Percentiles rank a stretch among this genome's conserved stretches.
phyloP scores from a whole-genome alignment of 2,329 filamentous ascomycete species.

The Fusarium solani-melongenae region DNA sequence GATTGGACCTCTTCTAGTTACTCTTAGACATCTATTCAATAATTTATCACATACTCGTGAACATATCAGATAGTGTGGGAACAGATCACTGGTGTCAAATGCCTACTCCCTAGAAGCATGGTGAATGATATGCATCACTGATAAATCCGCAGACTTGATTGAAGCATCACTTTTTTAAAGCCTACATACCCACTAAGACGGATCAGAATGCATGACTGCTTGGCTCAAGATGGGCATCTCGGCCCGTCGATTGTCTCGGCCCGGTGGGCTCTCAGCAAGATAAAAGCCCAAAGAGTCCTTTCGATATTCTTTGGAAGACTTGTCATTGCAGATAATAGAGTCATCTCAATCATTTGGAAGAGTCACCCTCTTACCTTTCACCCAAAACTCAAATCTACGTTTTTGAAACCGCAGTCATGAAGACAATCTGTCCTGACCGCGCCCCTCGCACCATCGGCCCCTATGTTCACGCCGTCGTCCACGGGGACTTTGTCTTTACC shows the following conservation, averaged over 20 bases:
- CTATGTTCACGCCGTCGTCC: neutral
- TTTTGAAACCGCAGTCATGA: neutral
- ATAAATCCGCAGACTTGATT: no score
- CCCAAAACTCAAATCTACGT: neutral
- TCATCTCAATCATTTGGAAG: no score
- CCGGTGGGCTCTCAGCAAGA: neutral
- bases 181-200: neutral
- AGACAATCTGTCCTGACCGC: neutral
- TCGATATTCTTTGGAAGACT: no score
- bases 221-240: neutral
- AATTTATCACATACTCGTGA: no score
- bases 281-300: neutral
- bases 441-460: neutral
- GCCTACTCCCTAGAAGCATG: no score
- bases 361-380: neutral
- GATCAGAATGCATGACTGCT: neutral
- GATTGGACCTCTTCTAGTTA: no score
- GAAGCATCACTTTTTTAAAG: no score
- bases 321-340: no score
- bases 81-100: no score
- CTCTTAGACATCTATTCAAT: no score
- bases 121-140: no score
- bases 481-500: neutral
- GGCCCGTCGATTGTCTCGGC: neutral
- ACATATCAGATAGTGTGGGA: no score